A percentile compares a stretch with the other conserved stretches of the same genome.
phyloP scores from a whole-genome alignment of 2,329 filamentous ascomycete genomes.

The Neopestalotiopsis clavispora region DNA sequence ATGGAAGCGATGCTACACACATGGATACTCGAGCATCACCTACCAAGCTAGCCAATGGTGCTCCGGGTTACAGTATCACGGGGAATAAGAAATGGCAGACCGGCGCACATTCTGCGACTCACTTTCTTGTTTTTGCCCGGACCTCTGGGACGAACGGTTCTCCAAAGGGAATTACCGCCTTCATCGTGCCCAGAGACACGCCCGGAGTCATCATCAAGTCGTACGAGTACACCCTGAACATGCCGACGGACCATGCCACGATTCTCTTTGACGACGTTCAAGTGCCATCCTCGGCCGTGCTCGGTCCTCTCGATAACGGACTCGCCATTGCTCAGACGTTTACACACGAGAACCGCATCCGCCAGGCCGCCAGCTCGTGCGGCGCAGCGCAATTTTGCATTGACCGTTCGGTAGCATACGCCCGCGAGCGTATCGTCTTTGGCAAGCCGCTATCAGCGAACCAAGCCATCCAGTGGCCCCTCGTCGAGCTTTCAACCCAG shows the following conservation, averaged over 20 bases:
- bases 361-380: conserved; percentile 66
- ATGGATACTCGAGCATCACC: conserved; percentile 60
- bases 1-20: conserved; percentile 67
- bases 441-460: conserved; percentile 61
- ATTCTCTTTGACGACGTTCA: conserved; percentile 61
- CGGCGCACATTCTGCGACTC: conserved; percentile 64
- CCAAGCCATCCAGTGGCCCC: conserved; percentile 67
- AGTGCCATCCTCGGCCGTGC: conserved; percentile 55
- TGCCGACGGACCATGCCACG: conserved; percentile 70
- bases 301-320: conserved; percentile 58
- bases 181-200: conserved; percentile 59
- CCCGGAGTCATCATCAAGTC: conserved; percentile 58
- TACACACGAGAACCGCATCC: conserved; percentile 68
- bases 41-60: conserved; percentile 45
- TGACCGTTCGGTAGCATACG: conserved; percentile 60
- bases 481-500: conserved; percentile 67
- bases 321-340: conserved; percentile 68
- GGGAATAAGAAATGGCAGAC: conserved; percentile 71
- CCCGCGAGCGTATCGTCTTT: conserved; percentile 58
- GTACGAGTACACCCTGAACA: conserved; percentile 70
- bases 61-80: conserved; percentile 56
- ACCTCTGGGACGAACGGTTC: conserved; percentile 58
- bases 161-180: conserved; percentile 63
- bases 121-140: conserved; percentile 66
- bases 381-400: conserved; percentile 66